Evolutionary conservation across 2,329 filamentous ascomycete species (phyloP).

Genomic region (Sphaerulina vaccinii): DNA sequence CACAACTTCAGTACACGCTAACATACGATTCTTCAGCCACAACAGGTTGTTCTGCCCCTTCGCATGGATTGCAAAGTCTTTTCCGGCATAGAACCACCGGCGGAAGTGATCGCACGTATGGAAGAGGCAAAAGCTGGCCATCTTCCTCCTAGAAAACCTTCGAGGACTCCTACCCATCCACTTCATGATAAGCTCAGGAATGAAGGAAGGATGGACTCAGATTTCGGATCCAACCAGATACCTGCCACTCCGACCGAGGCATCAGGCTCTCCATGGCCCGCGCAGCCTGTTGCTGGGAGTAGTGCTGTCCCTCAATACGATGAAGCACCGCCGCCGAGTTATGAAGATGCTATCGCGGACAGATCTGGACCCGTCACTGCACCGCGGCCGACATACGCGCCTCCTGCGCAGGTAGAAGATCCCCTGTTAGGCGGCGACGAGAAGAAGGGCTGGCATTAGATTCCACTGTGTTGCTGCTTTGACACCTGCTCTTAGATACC

Average conservation of each 20-base stretch:
- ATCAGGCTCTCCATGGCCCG: constrained; percentile 13
- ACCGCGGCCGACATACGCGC: constrained; percentile 64
- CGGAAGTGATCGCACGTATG: constrained; percentile 69
- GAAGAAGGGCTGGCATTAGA: constrained; percentile 32
- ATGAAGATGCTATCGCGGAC: constrained; percentile 87
- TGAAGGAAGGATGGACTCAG: constrained; percentile 26
- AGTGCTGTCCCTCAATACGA: constrained; percentile 22
- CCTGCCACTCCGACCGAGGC: constrained; percentile 28
- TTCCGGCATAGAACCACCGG: constrained; percentile 81
- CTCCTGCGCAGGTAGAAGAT: constrained; percentile 40
- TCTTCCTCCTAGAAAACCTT: not conserved
- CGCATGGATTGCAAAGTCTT: constrained; percentile 77
- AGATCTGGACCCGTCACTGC: constrained; percentile 72
- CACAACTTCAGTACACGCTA: not conserved
- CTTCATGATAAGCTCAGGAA: constrained; percentile 27
- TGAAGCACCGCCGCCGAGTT: constrained; percentile 81
- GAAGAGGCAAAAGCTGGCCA: constrained; percentile 32
- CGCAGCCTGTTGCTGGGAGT: constrained; percentile 9
- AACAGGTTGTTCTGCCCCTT: constrained; percentile 75
- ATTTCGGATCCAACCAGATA: constrained; percentile 29
- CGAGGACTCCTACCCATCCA: constrained; percentile 25
- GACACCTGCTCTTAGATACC: no score
- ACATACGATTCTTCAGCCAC: constrained; percentile 38
- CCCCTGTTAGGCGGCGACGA: constrained; percentile 32
- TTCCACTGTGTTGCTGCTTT: no score